A percentile compares a stretch with the other conserved stretches of the same genome.
Conservation (phyloP, 495 filamentous ascomycete genomes). For the Acidiella bohemica region DNA sequence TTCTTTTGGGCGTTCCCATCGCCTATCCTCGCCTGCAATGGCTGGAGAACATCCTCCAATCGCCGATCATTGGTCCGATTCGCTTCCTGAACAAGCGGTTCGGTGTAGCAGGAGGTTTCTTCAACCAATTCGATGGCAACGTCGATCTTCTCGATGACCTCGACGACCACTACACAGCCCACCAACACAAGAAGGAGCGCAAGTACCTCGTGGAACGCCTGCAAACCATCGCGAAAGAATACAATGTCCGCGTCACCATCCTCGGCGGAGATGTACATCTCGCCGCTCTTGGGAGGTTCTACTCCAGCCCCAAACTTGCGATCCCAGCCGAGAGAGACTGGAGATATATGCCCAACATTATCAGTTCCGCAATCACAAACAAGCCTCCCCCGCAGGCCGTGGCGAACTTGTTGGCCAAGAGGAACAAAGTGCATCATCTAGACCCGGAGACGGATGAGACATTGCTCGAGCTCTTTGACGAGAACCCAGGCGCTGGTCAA, state of each 20-base stretch:
- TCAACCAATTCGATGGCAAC: slow-evolving; percentile 86
- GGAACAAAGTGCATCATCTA: slow-evolving; percentile 91
- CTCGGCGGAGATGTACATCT: slow-evolving; percentile 71
- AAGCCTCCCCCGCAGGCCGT: slow-evolving; percentile 82
- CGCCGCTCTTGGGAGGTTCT: slow-evolving; percentile 62
- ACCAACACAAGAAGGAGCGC: slow-evolving; percentile 81
- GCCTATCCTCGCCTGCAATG: slow-evolving; percentile 88
- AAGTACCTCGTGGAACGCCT: slow-evolving; percentile 58
- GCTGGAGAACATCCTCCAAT: slow-evolving; percentile 78
- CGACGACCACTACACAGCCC: slow-evolving; percentile 89
- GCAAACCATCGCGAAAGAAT: slow-evolving; percentile 54
- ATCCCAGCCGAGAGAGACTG: slow-evolving; percentile 49
- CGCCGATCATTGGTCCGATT: slow-evolving; percentile 70
- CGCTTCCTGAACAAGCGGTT: slow-evolving; percentile 85
- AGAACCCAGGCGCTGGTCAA: slow-evolving; percentile 54
- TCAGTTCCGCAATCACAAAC: slow-evolving; percentile 77
- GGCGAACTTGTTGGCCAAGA: slow-evolving; percentile 68
- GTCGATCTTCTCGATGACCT: slow-evolving; percentile 79
- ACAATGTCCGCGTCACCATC: slow-evolving; percentile 70
- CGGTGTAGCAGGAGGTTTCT: slow-evolving; percentile 67
- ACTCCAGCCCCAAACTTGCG: slow-evolving; percentile 49
- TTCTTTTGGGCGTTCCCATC: slow-evolving; percentile 84
- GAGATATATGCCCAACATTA: slow-evolving; percentile 61
- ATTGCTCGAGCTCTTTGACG: slow-evolving; percentile 70
- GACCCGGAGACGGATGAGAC: slow-evolving; percentile 78